A percentile compares a stretch with the other conserved stretches of the same genome.
Conservation (phyloP, 2,329 filamentous ascomycete species). For the Setomelanomma holmii region DNA sequence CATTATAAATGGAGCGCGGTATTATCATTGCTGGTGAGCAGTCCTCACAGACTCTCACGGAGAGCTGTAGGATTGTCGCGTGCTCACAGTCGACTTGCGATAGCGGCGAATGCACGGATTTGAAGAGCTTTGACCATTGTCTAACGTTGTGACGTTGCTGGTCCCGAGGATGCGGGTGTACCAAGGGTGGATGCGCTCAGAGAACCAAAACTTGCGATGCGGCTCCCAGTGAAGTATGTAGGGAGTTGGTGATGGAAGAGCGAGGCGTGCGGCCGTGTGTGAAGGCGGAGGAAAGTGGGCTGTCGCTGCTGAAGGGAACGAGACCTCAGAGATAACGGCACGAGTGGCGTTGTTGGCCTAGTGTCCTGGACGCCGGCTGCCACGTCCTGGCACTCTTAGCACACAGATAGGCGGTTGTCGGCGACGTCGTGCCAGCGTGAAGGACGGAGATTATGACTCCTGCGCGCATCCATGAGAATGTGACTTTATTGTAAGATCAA, state of each 20-base stretch:
- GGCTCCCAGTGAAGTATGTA: slow-evolving; percentile 2
- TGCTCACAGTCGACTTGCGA: slow-evolving; percentile 33
- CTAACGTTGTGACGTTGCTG: slow-evolving; percentile 30
- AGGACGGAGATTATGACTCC: slow-evolving; percentile 1
- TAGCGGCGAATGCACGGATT: slow-evolving; percentile 26
- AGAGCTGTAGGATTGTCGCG: slow-evolving; percentile 42
- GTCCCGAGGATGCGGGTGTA: slow-evolving; percentile 33
- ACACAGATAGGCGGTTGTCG: slow-evolving; percentile 16
- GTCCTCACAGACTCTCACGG: slow-evolving; percentile 46
- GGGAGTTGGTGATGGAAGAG: slow-evolving; percentile 15
- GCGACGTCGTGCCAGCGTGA: slow-evolving; percentile 3
- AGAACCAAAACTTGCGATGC: slow-evolving; percentile 9
- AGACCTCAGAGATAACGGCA: no score
- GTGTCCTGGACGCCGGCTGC: no score
- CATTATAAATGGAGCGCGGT: slow-evolving; percentile 53
- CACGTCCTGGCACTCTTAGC: slow-evolving; percentile 19
- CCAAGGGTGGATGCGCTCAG: slow-evolving; percentile 26
- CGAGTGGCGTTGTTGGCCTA: no score
- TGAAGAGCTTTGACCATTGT: slow-evolving; percentile 45
- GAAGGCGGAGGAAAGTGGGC: slow-evolving; percentile 20
- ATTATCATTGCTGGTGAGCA: slow-evolving; percentile 42
- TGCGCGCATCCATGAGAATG: not conserved
- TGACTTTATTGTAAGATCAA: slow-evolving; percentile 1
- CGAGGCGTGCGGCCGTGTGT: slow-evolving; percentile 14
- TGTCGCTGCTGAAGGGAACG: slow-evolving; percentile 3